A percentile compares a stretch with the other conserved stretches of the same genome.
These are phyloP conservation scores for Castanospermum australe DNA, from an alignment of 306 rosid species.

Conservation along the genomic window DNA sequence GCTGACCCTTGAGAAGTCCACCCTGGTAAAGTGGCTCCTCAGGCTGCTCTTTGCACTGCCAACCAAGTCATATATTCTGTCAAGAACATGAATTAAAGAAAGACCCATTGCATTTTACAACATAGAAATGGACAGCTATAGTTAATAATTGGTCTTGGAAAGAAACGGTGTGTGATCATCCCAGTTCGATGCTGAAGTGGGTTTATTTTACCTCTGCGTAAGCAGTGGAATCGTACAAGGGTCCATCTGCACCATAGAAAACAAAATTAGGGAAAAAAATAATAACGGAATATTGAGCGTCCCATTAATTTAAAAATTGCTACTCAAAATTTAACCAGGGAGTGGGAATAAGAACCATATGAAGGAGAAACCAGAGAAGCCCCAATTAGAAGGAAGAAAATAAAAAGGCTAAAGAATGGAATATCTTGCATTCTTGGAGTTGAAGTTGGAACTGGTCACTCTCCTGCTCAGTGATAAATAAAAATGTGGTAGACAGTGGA, in stretches of 20 bases:
- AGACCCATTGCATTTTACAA: too few relatives aligned
- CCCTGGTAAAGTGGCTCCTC: slow-evolving; percentile 71
- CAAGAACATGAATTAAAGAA: too few relatives aligned
- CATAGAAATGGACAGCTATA: background rate
- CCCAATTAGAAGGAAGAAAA: slow-evolving; percentile 29
- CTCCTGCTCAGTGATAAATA: background rate
- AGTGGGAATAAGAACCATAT: slow-evolving; percentile 50
- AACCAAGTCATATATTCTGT: too few relatives aligned
- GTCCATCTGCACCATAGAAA: slow-evolving; percentile 69
- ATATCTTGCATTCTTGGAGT: slow-evolving; percentile 31
- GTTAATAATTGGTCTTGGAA: background rate
- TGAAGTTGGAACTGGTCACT: background rate
- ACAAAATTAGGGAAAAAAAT: background rate
- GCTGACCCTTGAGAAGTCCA: slow-evolving; percentile 49
- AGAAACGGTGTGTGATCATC: background rate
- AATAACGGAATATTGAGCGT: too few relatives aligned
- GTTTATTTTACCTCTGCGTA: slow-evolving; percentile 59
- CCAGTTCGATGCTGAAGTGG: background rate
- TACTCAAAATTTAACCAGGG: background rate
- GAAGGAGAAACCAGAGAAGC: slow-evolving; percentile 44
- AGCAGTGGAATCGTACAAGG: slow-evolving; percentile 79
- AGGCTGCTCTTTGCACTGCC: slow-evolving; percentile 66
- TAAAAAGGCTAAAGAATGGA: slow-evolving; percentile 14
- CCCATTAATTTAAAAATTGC: background rate
- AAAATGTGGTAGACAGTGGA: background rate